Evolutionary conservation across 441 rosid species (phyloP), one percentile per base, ranked within the genome.

Genomic region (Lepidium campestre): DNA sequence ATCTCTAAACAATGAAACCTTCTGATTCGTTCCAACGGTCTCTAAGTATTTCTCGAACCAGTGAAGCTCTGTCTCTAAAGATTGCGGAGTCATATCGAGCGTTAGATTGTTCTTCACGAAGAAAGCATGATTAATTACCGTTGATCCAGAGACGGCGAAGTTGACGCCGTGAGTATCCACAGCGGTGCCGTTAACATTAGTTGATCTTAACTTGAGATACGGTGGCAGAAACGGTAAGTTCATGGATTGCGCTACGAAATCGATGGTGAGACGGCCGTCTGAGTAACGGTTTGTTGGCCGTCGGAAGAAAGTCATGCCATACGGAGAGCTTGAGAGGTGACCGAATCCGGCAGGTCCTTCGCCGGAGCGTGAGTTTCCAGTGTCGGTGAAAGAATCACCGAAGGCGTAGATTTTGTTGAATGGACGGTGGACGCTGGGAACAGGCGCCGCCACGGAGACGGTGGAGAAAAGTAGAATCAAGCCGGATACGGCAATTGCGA

Each of bases 331-430:
- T 34, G 96, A 87, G 56, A 90, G 86, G 75, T 87, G 96, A 64
- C 81, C 88, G 42, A 83, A 93, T 10, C 96, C 93, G 14, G 44
- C 78, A 1, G 95, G 96, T 4, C 97, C 97, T 20, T 82, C 32
- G 0, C 50, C 74, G 15, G 90, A 73, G 65, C 50, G 73, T 32
- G 97, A 83, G 91, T 93, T 93, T 46, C 99, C 99, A 0, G 98
- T 93, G 85, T 93, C 98, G 7, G 97, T 88, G 81, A 82, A 89
- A 0, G 99, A 93, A 64, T 93, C 99, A 0, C 97, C 96, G 45
- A 90, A 93, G 73, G 97, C 99, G 22, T 80, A 90, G 68, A 93
- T 85, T 72, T 78, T 93, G 37, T 73, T 78, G 80, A 90, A 90
- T 13, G 89, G 86, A 13, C 54, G 84, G 37, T 74, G 49, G 13